Evolutionary conservation across 441 rosid genomes (phyloP).

Genomic region (Brassica hybrid): DNA sequence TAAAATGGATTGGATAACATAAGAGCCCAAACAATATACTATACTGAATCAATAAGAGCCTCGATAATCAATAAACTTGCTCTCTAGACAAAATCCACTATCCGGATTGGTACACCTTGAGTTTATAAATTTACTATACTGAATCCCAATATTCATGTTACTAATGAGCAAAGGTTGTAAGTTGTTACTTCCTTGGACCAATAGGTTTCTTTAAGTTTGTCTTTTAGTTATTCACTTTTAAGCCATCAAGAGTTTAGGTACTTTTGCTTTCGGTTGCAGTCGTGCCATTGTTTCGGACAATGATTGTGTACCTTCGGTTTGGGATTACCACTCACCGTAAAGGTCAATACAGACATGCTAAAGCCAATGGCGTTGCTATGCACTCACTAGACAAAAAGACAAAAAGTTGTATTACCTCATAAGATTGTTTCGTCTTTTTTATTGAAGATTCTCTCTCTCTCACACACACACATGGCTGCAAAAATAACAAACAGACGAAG

Average conservation of each 20-base stretch:
- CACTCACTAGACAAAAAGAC: conserved; percentile 45
- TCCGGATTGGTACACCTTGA: background rate
- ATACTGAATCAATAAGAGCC: no score
- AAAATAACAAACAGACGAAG: conserved; percentile 25
- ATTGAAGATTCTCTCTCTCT: background rate
- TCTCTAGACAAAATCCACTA: background rate
- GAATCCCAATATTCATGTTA: conserved; percentile 6
- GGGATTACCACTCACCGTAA: conserved; percentile 38
- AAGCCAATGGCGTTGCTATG: conserved; percentile 38
- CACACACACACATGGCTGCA: conserved; percentile 36
- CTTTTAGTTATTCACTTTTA: conserved; percentile 27
- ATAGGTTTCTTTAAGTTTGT: conserved; percentile 22
- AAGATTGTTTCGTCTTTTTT: conserved; percentile 25
- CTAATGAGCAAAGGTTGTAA: background rate
- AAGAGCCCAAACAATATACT: background rate
- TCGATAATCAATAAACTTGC: background rate
- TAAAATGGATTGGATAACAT: background rate
- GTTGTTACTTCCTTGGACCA: conserved; percentile 21
- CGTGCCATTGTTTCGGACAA: conserved; percentile 43
- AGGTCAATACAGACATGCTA: conserved; percentile 37
- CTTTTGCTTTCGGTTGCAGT: conserved; percentile 42
- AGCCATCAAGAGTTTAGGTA: conserved; percentile 34
- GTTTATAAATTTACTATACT: background rate
- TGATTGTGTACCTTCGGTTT: conserved; percentile 41
- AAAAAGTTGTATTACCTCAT: conserved; percentile 35